Percentiles rank a stretch among this genome's conserved stretches.
These are phyloP conservation scores for Grigorovia humatica DNA, from an alignment of 805 yeast genomes.

Conservation along the genomic window DNA sequence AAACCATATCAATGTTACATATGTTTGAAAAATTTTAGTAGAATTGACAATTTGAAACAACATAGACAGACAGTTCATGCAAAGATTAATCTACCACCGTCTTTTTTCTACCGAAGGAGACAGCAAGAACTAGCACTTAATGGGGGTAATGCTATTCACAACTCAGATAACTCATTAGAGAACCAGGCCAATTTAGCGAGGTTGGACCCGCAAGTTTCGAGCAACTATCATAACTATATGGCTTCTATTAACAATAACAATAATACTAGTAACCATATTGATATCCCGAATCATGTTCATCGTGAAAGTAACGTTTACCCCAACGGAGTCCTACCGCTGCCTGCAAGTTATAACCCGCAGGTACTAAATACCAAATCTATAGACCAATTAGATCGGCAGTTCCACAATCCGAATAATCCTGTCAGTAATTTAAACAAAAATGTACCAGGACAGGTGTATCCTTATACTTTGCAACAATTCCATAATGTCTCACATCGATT, in stretches of 20 bases:
- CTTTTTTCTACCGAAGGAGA: conserved; percentile 1
- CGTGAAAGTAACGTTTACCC: background rate
- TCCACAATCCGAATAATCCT: background rate
- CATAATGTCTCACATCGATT: background rate
- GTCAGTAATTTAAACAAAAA: background rate
- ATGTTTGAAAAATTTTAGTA: conserved; percentile 66
- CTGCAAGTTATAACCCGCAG: background rate
- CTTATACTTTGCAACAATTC: background rate
- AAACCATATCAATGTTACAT: conserved; percentile 83
- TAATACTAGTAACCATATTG: background rate
- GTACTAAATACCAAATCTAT: background rate
- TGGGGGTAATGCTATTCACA: background rate
- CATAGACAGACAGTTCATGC: conserved; percentile 82
- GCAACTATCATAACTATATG: too few relatives aligned
- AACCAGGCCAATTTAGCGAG: background rate
- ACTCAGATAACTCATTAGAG: background rate
- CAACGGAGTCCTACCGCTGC: background rate
- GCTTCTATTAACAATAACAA: too few relatives aligned
- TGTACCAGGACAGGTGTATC: background rate
- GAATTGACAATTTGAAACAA: conserved; percentile 82
- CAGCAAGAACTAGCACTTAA: background rate
- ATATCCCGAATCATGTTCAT: too few relatives aligned
- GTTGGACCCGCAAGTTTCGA: background rate
- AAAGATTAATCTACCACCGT: conserved; percentile 5
- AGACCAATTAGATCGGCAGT: background rate